Base-by-base conservation (phyloP, 352 stramenopile species). In the Pythium oligandrum region DNA sequence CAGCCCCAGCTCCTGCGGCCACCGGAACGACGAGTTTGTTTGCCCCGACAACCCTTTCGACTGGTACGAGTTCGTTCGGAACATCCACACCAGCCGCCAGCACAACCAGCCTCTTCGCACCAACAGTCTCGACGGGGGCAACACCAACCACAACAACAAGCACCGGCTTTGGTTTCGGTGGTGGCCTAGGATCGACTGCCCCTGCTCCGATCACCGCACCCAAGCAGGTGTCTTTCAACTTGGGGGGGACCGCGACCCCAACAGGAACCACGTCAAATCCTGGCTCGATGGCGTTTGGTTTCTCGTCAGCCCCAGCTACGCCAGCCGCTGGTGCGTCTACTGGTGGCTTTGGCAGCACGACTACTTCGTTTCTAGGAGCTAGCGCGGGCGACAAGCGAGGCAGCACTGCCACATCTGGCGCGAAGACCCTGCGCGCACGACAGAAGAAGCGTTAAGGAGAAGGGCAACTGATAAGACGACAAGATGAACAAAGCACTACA, bases 181-280 rank as follows among this genome's bases (percentile, higher is more conserved):
- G 17, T 26, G 17, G 17, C 17, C 17, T 26, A 26, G 17, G 17
- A 26, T 26, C 17, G 17, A 26, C 17, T 26, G 17, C 17, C 17
- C 17, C 17, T 26, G 17, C 17, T 26, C 17, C 55, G 2, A 48
- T 54, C 11, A 53, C 71, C 7, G 62, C 68, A 3, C 68, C 76
- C 6, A 88, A 88, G 73, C 70, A 74, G 12, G 77, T 88, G 45
- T 83, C 70, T 36, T 90, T 90, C 44, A 86, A 72, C 55, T 48
- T 48, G 36, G 12, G 8, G 9, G 11, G 8, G 38, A 38, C 59
- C 34, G 40, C 58, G 11, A 44, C 52, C 9, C 26, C 58, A 47
- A 40, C 51, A 39, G 17, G 30, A 44, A 17, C 1, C 2, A 34
- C 40, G 38, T 42, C 38, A 42, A 7, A 12, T 42, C 12, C 38